Evolutionary conservation across 2,329 filamentous ascomycete species (phyloP).

Genomic region (Fusarium subglutinans): DNA sequence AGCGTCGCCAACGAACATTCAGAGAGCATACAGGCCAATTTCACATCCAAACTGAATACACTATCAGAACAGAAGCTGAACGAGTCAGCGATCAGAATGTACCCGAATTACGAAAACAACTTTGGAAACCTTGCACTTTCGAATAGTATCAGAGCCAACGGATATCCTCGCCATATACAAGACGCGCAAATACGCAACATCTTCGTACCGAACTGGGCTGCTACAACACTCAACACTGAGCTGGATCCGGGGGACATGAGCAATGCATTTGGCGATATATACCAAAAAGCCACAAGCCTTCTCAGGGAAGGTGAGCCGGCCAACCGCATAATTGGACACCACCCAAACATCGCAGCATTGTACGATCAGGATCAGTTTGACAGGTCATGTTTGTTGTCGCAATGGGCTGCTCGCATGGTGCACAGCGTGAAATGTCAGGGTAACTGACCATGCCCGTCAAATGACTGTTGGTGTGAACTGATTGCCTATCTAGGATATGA

Average conservation of each 20-base stretch:
- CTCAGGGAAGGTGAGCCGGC: background rate
- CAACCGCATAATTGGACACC: fast-evolving
- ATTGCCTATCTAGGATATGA: background rate
- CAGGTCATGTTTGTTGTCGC: constrained; percentile 9
- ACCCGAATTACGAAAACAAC: background rate
- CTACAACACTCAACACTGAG: background rate
- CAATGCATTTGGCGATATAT: background rate
- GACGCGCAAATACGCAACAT: constrained; percentile 7
- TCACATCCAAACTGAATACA: fast-evolving
- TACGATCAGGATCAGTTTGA: constrained; percentile 11
- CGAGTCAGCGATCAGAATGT: too few relatives aligned
- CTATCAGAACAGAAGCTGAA: too few relatives aligned
- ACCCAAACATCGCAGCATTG: constrained; percentile 11
- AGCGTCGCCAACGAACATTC: fast-evolving
- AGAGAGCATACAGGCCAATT: background rate
- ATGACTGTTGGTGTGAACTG: fast-evolving
- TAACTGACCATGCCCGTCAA: fast-evolving
- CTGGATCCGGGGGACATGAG: background rate
- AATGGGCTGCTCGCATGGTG: constrained; percentile 23
- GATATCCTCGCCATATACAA: background rate
- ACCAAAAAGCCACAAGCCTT: background rate
- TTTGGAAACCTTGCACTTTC: constrained; percentile 15
- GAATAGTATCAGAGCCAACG: background rate
- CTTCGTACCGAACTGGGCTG: background rate
- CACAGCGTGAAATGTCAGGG: constrained; percentile 19